Evolutionary conservation across 2,329 filamentous ascomycete species (phyloP).

Genomic region (Pezicula rhizophila): DNA sequence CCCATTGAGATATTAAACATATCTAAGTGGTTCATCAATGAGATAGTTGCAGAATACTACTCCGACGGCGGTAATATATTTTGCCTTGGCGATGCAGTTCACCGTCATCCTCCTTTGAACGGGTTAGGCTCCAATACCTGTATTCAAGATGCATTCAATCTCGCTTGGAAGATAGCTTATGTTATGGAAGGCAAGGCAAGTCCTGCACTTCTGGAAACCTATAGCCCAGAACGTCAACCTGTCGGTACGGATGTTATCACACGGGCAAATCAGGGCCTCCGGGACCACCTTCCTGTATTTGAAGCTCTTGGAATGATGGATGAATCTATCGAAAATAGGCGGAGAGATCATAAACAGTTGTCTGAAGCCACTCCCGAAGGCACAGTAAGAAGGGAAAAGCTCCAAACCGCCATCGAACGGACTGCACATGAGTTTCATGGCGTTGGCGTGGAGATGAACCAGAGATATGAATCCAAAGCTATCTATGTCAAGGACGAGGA

Average conservation of each 20-base stretch:
- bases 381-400: constrained; percentile 29
- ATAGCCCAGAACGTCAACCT: constrained; percentile 41
- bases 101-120: constrained; percentile 52
- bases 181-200: constrained; percentile 35
- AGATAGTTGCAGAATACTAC: constrained; percentile 53
- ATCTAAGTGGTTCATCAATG: constrained; percentile 55
- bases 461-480: constrained; percentile 42
- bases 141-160: constrained; percentile 50
- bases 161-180: constrained; percentile 49
- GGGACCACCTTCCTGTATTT: constrained; percentile 43
- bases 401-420: constrained; percentile 36
- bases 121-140: constrained; percentile 54
- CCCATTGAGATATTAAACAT: constrained; percentile 45
- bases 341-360: constrained; percentile 34
- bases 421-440: constrained; percentile 46
- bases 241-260: constrained; percentile 41
- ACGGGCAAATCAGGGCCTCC: constrained; percentile 51
- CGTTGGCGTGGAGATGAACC: constrained; percentile 54
- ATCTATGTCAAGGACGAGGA: constrained; percentile 39
- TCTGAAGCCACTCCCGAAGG: constrained; percentile 32
- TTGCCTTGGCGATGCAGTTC: constrained; percentile 52
- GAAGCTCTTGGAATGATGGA: constrained; percentile 38
- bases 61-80: constrained; percentile 29
- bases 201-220: constrained; percentile 35
- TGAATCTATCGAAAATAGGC: constrained; percentile 33